Evolutionary conservation across 2,329 filamentous ascomycete species (phyloP), one percentile per base, ranked within the genome.

Genomic region (Magnaporthiopsis poae): DNA sequence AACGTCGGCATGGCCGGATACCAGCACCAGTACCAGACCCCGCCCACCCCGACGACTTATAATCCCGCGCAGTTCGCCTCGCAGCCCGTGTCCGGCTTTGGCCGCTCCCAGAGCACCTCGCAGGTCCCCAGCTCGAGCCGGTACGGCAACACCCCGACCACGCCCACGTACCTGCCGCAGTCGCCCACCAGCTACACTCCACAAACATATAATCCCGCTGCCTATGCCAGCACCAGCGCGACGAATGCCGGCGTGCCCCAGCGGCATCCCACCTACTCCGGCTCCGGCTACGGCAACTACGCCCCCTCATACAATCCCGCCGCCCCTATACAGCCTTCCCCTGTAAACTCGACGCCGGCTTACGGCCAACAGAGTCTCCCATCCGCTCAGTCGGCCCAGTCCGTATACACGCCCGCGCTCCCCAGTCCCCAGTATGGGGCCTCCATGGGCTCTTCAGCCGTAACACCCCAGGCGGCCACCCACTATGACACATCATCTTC

Each of bases 131-230:
- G 83, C 69, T 69, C 74, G 13, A 70, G 75, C 62, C 77, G 79
- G 70, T 75, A 81, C 68, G 71, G 75, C 25, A 62, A 60, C 69
- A 73, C 78, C 66, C 70, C 77, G 69, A 72, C 77, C 71, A 71
- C 77, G 71, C 73, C 77, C 66, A 75, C 73, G 67, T 78, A 73
- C 72, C 65, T 68, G 11, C 70, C 73, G 66, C 71, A 70, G 25
- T 78, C 83, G 71, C 78, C 70, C 52, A 74, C 79, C 52, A 79
- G 70, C 74, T 86, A 84, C 72, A 79, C 81, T 31, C 83, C 83
- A 52, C 79, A 80, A 68, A 76, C 82, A 52, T 87, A 87, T 74
- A 86, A 87, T 71, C 85, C 85, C 33, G 84, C 84, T 60, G 84
- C 84, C 63, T 87, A 87, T 75, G 83, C 83, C 65, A 77, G 74